Conservation (phyloP, 1,284 basidiomycete species). For the Phenoliferia sp. region DNA sequence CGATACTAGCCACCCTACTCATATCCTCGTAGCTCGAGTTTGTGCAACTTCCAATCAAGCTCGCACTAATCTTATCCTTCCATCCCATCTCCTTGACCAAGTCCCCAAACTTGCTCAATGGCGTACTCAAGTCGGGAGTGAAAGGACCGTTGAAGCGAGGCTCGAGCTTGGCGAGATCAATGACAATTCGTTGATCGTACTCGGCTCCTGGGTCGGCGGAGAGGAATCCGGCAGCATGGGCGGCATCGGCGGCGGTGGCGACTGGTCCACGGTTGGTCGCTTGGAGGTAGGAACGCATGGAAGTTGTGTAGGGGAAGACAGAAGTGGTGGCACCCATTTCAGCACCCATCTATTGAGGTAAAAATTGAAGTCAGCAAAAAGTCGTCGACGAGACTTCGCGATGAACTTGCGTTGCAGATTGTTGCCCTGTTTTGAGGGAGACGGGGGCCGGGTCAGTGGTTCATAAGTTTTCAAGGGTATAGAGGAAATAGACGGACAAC, state of each 20-base stretch:
- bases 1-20: constrained; percentile 85
- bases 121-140: constrained; percentile 94
- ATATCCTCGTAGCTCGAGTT: constrained; percentile 78
- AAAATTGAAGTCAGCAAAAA: not conserved
- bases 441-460: not conserved
- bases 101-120: constrained; percentile 80
- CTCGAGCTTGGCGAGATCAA: constrained; percentile 88
- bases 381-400: not conserved
- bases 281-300: constrained; percentile 81
- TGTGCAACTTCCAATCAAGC: constrained; percentile 94
- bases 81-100: constrained; percentile 80
- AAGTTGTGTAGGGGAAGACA: constrained; percentile 86
- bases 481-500: constrained; percentile 33
- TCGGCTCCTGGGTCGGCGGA: constrained; percentile 78
- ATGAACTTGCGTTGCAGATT: constrained; percentile 35
- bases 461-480: not conserved
- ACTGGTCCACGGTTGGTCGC: constrained; percentile 88
- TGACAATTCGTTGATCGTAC: constrained; percentile 92
- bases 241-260: constrained; percentile 78
- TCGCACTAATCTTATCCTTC: constrained; percentile 86
- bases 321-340: constrained; percentile 98
- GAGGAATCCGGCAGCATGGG: constrained; percentile 73
- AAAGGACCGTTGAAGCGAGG: constrained; percentile 96
- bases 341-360: constrained; percentile 75
- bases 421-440: constrained; percentile 26